phyloP scores from a whole-genome alignment of 2,329 filamentous ascomycete species.

The Xylariomycetidae sp. region DNA sequence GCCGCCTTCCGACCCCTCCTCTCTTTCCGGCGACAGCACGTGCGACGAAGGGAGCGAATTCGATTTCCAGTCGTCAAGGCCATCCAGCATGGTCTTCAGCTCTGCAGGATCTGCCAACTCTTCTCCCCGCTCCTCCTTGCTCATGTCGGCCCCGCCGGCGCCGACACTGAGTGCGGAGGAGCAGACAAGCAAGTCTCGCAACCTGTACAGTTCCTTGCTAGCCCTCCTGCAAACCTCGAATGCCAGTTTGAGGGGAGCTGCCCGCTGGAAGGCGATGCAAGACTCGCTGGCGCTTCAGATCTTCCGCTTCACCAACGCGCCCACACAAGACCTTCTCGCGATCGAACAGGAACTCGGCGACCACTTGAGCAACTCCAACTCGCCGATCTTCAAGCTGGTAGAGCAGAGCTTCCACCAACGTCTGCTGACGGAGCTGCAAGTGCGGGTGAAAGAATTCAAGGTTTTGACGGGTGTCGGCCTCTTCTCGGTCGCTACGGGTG shows the following conservation, averaged over 20 bases:
- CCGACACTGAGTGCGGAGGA: conserved; percentile 35
- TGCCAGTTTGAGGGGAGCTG: conserved; percentile 32
- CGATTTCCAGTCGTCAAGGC: conserved; percentile 45
- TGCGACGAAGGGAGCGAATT: conserved; percentile 33
- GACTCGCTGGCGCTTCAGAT: conserved; percentile 52
- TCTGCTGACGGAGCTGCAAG: conserved; percentile 41
- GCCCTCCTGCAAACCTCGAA: conserved; percentile 49
- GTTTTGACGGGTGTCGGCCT: conserved; percentile 45
- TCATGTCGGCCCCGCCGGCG: conserved; percentile 33
- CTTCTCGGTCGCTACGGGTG: conserved; percentile 50
- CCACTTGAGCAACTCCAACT: conserved; percentile 37
- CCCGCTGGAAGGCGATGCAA: conserved; percentile 47
- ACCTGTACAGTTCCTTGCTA: conserved; percentile 47
- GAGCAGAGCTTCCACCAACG: conserved; percentile 44
- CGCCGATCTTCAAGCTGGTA: conserved; percentile 40
- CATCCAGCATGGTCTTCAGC: conserved; percentile 47
- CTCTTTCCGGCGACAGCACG: conserved; percentile 16
- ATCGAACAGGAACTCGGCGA: conserved; percentile 45
- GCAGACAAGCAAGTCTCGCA: conserved; percentile 35
- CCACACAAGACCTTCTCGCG: conserved; percentile 38
- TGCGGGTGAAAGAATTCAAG: conserved; percentile 47
- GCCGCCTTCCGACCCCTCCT: conserved; percentile 21
- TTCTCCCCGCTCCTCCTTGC: conserved; percentile 43
- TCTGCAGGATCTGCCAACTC: conserved; percentile 41
- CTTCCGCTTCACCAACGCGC: conserved; percentile 49